Evolutionary conservation across 768 basidiomycete genomes (phyloP).

Genomic region (Trametes cingulata): DNA sequence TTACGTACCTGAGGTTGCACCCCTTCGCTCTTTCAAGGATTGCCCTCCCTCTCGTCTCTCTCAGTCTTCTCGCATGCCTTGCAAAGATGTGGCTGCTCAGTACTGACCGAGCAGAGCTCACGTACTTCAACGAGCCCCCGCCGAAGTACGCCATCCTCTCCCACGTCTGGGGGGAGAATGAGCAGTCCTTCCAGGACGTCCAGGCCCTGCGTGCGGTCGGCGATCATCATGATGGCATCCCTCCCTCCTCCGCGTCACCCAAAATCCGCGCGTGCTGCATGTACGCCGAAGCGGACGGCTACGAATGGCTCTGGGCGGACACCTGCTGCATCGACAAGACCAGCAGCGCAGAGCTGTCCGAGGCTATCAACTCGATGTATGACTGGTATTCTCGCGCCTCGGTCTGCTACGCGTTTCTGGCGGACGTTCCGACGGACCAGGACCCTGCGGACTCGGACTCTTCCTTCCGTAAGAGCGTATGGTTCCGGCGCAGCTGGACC

Average conservation of each 20-base stretch:
- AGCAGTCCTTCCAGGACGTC: conserved; percentile 8
- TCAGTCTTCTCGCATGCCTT: background rate
- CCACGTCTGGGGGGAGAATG: background rate
- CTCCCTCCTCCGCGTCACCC: background rate
- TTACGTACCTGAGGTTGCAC: background rate
- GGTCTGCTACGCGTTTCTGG: conserved; percentile 9
- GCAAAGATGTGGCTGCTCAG: conserved; percentile 5
- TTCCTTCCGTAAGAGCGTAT: conserved; percentile 3
- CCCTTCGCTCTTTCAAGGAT: background rate
- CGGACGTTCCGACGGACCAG: background rate
- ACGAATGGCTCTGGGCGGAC: conserved; percentile 8
- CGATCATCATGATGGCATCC: background rate
- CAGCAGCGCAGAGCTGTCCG: conserved; percentile 11
- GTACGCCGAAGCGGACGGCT: conserved; percentile 3
- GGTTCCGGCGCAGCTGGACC: conserved; percentile 8
- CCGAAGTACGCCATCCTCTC: conserved; percentile 5
- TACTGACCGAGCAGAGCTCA: background rate
- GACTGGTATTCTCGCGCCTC: conserved; percentile 5
- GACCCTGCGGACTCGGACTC: conserved; percentile 1
- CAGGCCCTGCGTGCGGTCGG: background rate
- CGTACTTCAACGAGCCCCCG: background rate
- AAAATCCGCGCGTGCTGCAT: conserved; percentile 7
- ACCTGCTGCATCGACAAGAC: conserved; percentile 12
- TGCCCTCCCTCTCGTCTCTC: too few species aligned
- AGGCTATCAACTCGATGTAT: conserved; percentile 12